Evolutionary conservation across 1,139 yeast species (phyloP).

Genomic region (Blastobotrys buckinghamii): DNA sequence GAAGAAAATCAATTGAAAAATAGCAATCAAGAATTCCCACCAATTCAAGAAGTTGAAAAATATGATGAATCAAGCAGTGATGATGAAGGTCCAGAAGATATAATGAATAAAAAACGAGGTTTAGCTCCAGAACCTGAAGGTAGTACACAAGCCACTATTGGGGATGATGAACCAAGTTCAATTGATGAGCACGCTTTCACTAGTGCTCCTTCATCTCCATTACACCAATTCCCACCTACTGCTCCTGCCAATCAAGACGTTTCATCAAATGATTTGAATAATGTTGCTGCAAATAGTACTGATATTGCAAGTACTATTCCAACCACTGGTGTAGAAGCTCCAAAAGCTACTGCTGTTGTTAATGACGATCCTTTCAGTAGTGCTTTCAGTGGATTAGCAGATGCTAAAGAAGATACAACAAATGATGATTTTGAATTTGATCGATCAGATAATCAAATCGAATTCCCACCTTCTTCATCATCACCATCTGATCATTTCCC

Average conservation of each 20-base stretch:
- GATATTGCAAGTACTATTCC: constrained; percentile 4
- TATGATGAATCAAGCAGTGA: constrained; percentile 51
- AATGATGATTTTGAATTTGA: constrained; percentile 17
- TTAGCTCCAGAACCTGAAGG: neutral
- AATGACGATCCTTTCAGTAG: constrained; percentile 23
- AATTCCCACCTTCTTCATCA: neutral
- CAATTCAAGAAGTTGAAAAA: constrained; percentile 57
- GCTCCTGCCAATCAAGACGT: constrained; percentile 11
- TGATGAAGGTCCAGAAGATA: constrained; percentile 37
- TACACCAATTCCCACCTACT: constrained; percentile 4
- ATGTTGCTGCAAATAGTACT: constrained; percentile 1
- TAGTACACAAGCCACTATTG: constrained; percentile 9
- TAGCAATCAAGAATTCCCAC: constrained; percentile 56
- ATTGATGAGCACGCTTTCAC: constrained; percentile 12
- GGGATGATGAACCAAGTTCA: constrained; percentile 16
- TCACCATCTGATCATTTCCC: neutral
- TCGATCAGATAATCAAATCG: neutral
- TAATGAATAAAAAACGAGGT: constrained; percentile 10
- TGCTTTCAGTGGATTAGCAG: constrained; percentile 26
- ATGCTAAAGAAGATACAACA: constrained; percentile 22
- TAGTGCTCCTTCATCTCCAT: constrained; percentile 29
- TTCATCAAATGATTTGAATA: neutral
- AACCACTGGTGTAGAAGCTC: constrained; percentile 6
- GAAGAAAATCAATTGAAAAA: constrained; percentile 16
- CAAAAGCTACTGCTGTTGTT: constrained; percentile 4